Base-by-base conservation (phyloP, 2,329 filamentous ascomycete genomes). In the Fusarium nygamai region DNA sequence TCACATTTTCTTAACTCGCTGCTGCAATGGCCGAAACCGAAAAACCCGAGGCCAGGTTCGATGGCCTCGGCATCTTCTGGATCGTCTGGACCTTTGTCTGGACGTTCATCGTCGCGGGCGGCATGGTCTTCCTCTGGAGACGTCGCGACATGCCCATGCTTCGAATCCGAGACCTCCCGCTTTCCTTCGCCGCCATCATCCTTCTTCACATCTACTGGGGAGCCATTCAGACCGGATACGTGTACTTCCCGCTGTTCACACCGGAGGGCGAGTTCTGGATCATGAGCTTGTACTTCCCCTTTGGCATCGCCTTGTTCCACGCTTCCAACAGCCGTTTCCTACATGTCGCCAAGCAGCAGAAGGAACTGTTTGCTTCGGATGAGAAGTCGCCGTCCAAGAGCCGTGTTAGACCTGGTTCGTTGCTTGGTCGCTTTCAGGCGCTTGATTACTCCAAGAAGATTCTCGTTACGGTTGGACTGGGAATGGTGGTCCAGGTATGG, bases 271-370 rank as follows among this genome's bases (percentile, higher is more conserved):
- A 92, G 80, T 93, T 86, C 79, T 93, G 90, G 89, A 86, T 91
- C 80, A 93, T 93, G 91, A 87, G 88, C 70, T 84, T 90, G 63
- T 91, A 89, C 79, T 83, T 92, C 7, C 91, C 91, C 17, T 87
- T 90, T 54, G 91, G 91, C 31, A 89, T 93, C 62, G 90, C 89
- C 13, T 82, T 93, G 10, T 92, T 92, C 78, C 90, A 92, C 77
- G 90, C 89, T 29, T 88, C 88, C 68, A 91, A 92, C 78, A 87
- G 85, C 75, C 88, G 89, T 63, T 89, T 92, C 61, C 85, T 91
- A 24, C 83, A 90, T 71, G 84, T 91, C 62, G 89, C 89, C 58
- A 86, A 85, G 71, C 84, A 86, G 33, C 90, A 92, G 79, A 85
- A 83, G 72, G 85, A 85, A 59, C 82, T 83, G 36, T 79, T 82